These are phyloP conservation scores for Lactarius hatsudake DNA, from an alignment of 768 basidiomycete species.

Conservation along the genomic window DNA sequence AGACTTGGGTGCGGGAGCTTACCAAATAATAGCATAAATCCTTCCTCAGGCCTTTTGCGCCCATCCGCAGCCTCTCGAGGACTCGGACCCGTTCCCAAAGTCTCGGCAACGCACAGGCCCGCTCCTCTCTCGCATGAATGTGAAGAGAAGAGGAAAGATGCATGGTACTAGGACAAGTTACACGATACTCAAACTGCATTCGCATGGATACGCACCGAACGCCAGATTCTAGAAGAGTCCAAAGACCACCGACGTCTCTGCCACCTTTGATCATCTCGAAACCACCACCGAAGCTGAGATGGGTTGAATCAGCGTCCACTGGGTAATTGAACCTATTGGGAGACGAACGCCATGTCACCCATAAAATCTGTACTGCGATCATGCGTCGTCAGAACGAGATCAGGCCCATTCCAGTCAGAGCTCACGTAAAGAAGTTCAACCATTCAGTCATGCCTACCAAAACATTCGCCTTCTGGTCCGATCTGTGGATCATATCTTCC, in stretches of 20 bases:
- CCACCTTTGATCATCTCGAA: neutral
- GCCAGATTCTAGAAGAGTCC: neutral
- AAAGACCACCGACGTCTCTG: neutral
- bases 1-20: too few relatives aligned
- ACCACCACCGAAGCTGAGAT: neutral
- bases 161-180: neutral
- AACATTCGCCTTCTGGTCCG: constrained; percentile 21
- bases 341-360: constrained; percentile 41
- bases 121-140: too few relatives aligned
- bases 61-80: too few relatives aligned
- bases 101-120: too few relatives aligned
- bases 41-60: too few relatives aligned
- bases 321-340: neutral
- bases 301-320: neutral
- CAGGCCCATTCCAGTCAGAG: neutral
- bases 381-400: neutral
- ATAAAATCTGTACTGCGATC: constrained; percentile 42
- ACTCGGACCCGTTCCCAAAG: too few relatives aligned
- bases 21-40: too few relatives aligned
- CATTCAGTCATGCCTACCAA: constrained; percentile 36
- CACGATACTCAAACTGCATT: neutral
- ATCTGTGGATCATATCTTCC: constrained; percentile 24
- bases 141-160: neutral
- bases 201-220: neutral
- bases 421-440: constrained; percentile 43